Evolutionary conservation across 208 protist genomes (phyloP), one percentile per base, ranked within the genome.

Genomic region (Leishmania amazonensis): DNA sequence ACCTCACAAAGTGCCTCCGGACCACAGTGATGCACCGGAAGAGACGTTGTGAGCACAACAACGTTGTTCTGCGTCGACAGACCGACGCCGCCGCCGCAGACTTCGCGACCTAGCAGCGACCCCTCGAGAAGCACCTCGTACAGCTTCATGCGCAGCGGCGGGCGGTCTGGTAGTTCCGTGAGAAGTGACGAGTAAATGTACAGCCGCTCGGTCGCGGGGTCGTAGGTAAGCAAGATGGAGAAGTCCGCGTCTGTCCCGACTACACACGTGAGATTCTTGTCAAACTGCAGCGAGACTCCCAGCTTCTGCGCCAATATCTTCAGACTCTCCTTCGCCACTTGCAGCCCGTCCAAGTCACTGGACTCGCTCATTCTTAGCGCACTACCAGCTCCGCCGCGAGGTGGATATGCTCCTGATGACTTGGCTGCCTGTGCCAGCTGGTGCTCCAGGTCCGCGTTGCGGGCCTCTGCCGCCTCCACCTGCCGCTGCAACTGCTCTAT

Each of bases 41-140:
- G 80, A 31, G 91, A 93, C 35, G 92, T 94, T 17, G 88, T 85
- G 40, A 97, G 77, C 31, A 96, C 70, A 24, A 97, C 89, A n/a
- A 97, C 74, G 47, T 88, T 87, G 76, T 88, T 92, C 68, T 87
- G 81, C 58, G 88, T 77, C 3, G 90, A 95, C 28, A 96, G 65
- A 2, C 92, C 91, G 47, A 95, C 85, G 21, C 94, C 92, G 75
- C 94, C 94, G 53, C 94, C 94, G 65, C 91, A 94, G 19, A 97
- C 92, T 76, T 97, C 94, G 28, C 94, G 90, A 13, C 94, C 88
- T 8, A 97, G 88, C 65, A 97, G 79, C 17, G 90, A 89, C 47
- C 94, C 91, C 60, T 97, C 90, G 38, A 97, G 79, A 1, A 95
- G 86, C n/a, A 94, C 76, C 78, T 97, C 91, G 78, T 96, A 95